phyloP scores from a whole-genome alignment of 2,329 filamentous ascomycete species.

The Penicillium freii region DNA sequence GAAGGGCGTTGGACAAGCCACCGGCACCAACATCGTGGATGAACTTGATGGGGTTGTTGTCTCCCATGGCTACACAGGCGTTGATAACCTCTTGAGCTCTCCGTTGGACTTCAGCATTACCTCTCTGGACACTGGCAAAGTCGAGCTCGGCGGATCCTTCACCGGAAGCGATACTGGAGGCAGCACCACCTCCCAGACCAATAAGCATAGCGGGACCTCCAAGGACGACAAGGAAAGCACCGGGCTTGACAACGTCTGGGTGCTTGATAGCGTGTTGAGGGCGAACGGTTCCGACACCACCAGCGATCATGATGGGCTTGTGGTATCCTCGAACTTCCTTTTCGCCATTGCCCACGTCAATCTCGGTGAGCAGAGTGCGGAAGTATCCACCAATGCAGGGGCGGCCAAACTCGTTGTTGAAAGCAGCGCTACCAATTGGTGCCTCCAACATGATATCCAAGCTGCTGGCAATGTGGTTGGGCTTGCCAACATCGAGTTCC shows the following conservation, averaged over 20 bases:
- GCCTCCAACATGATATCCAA: conserved; percentile 97
- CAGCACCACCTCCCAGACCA: conserved; percentile 90
- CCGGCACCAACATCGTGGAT: conserved; percentile 98
- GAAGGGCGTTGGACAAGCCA: conserved; percentile 78
- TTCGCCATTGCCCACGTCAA: conserved; percentile 59
- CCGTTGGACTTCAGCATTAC: conserved; percentile 94
- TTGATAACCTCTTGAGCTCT: conserved; percentile 98
- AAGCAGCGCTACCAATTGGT: conserved; percentile 88
- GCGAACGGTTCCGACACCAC: conserved; percentile 87
- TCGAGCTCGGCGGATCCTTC: conserved; percentile 90
- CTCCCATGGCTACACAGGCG: conserved; percentile 79
- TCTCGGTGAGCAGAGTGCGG: conserved; percentile 75
- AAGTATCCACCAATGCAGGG: conserved; percentile 89
- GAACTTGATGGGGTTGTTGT: conserved; percentile 86
- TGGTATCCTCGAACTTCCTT: conserved; percentile 85
- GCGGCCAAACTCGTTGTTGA: conserved; percentile 97
- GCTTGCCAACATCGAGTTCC: conserved; percentile 88
- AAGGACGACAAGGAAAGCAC: conserved; percentile 88
- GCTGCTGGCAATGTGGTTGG: conserved; percentile 87
- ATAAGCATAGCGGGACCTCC: conserved; percentile 98
- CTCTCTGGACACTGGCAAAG: conserved; percentile 94
- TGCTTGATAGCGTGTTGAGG: conserved; percentile 89
- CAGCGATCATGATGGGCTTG: conserved; percentile 98
- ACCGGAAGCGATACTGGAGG: conserved; percentile 83
- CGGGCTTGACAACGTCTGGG: conserved; percentile 72